These are phyloP conservation scores for Rosa persica DNA, from an alignment of 306 rosid genomes.

Conservation along the genomic window DNA sequence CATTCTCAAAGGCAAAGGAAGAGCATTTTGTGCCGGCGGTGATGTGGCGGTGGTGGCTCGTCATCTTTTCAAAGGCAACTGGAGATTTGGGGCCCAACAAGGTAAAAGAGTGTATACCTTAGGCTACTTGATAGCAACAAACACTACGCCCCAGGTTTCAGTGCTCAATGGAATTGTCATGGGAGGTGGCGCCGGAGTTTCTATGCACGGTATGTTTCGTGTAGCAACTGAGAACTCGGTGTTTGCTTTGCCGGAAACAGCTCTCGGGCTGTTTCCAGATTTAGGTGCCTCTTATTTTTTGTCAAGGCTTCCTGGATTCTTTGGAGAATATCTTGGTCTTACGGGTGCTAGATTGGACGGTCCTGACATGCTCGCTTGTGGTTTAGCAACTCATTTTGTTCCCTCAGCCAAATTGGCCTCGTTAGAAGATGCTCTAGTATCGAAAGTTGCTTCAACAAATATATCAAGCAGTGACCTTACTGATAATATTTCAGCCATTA, in stretches of 20 bases:
- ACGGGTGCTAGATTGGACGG: slow-evolving; percentile 69
- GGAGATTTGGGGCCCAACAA: slow-evolving; percentile 51
- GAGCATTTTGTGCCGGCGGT: slow-evolving; percentile 82
- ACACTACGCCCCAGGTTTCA: slow-evolving; percentile 67
- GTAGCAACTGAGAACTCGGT: slow-evolving; percentile 66
- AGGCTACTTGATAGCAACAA: slow-evolving; percentile 68
- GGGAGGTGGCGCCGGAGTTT: slow-evolving; percentile 85
- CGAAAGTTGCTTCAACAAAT: slow-evolving; percentile 37
- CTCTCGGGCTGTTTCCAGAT: slow-evolving; percentile 70
- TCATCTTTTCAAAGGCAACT: slow-evolving; percentile 30
- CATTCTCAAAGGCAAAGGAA: slow-evolving; percentile 70
- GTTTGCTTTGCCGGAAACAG: slow-evolving; percentile 83
- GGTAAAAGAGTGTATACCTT: slow-evolving; percentile 15
- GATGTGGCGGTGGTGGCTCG: slow-evolving; percentile 50
- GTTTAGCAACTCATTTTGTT: slow-evolving; percentile 82
- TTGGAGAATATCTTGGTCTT: slow-evolving; percentile 77
- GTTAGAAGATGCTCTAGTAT: slow-evolving; percentile 61
- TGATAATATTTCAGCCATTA: slow-evolving; percentile 47
- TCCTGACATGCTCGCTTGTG: slow-evolving; percentile 84
- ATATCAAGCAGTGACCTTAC: slow-evolving; percentile 29
- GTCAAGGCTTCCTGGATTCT: slow-evolving; percentile 68
- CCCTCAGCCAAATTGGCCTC: slow-evolving; percentile 39
- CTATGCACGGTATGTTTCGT: slow-evolving; percentile 65
- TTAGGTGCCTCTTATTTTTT: slow-evolving; percentile 72
- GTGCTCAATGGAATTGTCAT: slow-evolving; percentile 69